Conservation (phyloP, 371 early-diverging fungal genomes). For the Coemansia sp. region DNA sequence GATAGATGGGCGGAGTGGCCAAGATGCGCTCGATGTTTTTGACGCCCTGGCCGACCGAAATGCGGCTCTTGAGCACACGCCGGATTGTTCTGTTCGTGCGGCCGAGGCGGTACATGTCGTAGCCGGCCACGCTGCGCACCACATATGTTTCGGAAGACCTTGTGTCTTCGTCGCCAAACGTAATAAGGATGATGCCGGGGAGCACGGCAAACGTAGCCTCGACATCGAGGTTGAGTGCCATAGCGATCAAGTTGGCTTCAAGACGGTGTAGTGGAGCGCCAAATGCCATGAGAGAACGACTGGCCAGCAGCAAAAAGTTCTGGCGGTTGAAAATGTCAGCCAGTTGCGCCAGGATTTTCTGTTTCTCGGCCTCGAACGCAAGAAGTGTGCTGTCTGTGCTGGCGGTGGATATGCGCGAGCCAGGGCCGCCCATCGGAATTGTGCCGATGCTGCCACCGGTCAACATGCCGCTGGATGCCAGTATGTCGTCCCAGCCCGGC, state of each 20-base stretch:
- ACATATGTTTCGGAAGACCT: constrained; percentile 79
- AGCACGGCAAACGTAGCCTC: constrained; percentile 69
- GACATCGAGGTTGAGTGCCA: constrained; percentile 60
- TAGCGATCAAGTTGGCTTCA: constrained; percentile 41
- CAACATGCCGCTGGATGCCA: constrained; percentile 46
- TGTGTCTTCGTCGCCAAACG: constrained; percentile 71
- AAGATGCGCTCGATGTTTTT: constrained; percentile 43
- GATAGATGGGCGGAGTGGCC: constrained; percentile 45
- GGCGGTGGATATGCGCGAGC: constrained; percentile 33
- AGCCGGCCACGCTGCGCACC: constrained; percentile 58
- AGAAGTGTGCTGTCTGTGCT: constrained; percentile 32
- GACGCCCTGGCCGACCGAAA: constrained; percentile 45
- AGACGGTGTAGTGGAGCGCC: constrained; percentile 80
- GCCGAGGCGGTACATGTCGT: constrained; percentile 70
- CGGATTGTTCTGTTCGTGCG: constrained; percentile 63
- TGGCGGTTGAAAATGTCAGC: constrained; percentile 65
- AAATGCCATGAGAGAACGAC: constrained; percentile 66
- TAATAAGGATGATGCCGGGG: constrained; percentile 72
- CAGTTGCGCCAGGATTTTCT: constrained; percentile 50
- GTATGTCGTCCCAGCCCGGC: constrained; percentile 48
- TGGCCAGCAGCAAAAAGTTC: constrained; percentile 67
- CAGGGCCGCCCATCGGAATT: constrained; percentile 7
- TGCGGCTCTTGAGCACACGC: constrained; percentile 58
- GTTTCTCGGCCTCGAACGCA: constrained; percentile 40
- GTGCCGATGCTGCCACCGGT: constrained; percentile 23